A percentile compares a stretch with the other conserved stretches of the same genome.
These are phyloP conservation scores for Gnaphalium uliginosum DNA, from an alignment of 129 eudicot species.

Conservation along the genomic window DNA sequence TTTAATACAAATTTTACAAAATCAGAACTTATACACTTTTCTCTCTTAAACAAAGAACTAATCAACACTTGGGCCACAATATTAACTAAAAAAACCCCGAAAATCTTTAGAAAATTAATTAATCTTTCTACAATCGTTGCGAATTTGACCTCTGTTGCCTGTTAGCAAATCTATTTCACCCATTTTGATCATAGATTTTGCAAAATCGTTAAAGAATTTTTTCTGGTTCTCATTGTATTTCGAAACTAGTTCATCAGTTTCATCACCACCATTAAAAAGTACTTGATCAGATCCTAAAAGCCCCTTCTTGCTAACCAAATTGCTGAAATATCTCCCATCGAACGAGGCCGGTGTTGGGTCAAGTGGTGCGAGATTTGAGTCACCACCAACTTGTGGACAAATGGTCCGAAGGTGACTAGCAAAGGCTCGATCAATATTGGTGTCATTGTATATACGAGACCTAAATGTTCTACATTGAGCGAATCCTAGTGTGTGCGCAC, in stretches of 20 bases:
- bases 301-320: slow-evolving; percentile 34
- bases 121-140: background rate
- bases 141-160: slow-evolving; percentile 32
- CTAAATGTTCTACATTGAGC: slow-evolving; percentile 31
- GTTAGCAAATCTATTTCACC: slow-evolving; percentile 32
- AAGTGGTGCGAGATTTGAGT: slow-evolving; percentile 33
- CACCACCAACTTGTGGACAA: slow-evolving; percentile 31
- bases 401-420: slow-evolving; percentile 23
- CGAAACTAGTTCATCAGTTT: slow-evolving; percentile 25
- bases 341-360: slow-evolving; percentile 35
- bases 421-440: slow-evolving; percentile 31
- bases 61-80: too few relatives aligned
- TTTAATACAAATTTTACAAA: too few relatives aligned
- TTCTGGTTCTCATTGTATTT: slow-evolving; percentile 18
- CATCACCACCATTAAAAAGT: slow-evolving; percentile 25
- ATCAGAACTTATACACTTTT: too few relatives aligned
- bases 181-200: slow-evolving; percentile 45
- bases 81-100: too few relatives aligned
- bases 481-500: slow-evolving; percentile 44
- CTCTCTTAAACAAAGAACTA: too few relatives aligned
- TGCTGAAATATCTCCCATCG: slow-evolving; percentile 30
- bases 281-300: slow-evolving; percentile 40
- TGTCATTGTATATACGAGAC: slow-evolving; percentile 21
- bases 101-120: background rate
- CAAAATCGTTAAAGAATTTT: slow-evolving; percentile 29